Evolutionary conservation across 192 early-diverging fungal species (phyloP).

Genomic region (Podochytrium sp.): DNA sequence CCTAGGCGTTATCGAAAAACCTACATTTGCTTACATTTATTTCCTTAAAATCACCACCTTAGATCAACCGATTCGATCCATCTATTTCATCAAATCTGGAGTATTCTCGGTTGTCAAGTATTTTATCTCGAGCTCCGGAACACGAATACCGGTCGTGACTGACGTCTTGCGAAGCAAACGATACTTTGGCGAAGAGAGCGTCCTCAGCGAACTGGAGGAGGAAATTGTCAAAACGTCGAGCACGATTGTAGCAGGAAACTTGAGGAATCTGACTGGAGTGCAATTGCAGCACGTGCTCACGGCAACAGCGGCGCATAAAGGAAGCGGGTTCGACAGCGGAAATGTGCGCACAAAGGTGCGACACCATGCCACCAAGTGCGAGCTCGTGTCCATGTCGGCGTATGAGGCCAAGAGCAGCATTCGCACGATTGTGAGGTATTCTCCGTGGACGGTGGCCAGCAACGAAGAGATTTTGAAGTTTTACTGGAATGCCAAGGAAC

Average conservation of each 20-base stretch:
- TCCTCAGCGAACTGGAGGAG: constrained; percentile 8
- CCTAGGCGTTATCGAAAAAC: no score
- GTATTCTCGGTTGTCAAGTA: constrained; percentile 26
- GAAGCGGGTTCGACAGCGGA: not conserved
- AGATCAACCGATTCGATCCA: not conserved
- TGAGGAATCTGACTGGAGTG: not conserved
- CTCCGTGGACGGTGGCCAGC: not conserved
- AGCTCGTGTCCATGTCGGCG: constrained; percentile 20
- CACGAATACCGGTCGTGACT: constrained; percentile 18
- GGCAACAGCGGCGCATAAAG: no score
- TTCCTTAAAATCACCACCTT: not conserved
- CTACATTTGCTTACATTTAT: not conserved
- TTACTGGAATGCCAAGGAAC: not conserved
- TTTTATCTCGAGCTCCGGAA: not conserved
- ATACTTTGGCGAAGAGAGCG: constrained; percentile 49
- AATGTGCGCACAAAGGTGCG: no score
- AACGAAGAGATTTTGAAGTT: constrained; percentile 14
- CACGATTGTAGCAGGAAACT: constrained; percentile 27
- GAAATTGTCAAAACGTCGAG: not conserved
- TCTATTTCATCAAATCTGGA: constrained; percentile 39
- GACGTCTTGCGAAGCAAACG: constrained; percentile 14
- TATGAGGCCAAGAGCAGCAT: constrained; percentile 34
- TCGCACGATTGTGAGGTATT: not conserved
- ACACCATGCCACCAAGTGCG: not conserved
- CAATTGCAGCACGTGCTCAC: not conserved